Percentiles rank a stretch among this genome's conserved stretches.
These are phyloP conservation scores for Phytophthora lateralis DNA, from an alignment of 352 stramenopile species.

Conservation along the genomic window DNA sequence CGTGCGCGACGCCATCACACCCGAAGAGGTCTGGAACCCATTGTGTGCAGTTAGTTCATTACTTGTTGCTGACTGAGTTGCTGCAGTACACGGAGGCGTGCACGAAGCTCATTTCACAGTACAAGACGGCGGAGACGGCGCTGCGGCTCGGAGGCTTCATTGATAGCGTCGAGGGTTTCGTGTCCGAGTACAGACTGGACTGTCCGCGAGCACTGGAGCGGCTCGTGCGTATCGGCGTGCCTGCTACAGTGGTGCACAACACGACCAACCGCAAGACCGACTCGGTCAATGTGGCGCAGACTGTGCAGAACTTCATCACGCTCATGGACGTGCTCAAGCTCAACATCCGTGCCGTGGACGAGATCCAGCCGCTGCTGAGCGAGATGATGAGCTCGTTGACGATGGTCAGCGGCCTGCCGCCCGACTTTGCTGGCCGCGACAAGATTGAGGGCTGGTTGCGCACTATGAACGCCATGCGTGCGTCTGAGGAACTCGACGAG, in stretches of 20 bases:
- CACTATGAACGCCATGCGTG: slow-evolving; percentile 96
- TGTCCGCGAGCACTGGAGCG: slow-evolving; percentile 94
- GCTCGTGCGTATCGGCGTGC: slow-evolving; percentile 94
- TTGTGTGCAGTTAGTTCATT: slow-evolving; percentile 1
- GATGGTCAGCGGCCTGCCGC: slow-evolving; percentile 92
- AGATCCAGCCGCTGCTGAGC: slow-evolving; percentile 96
- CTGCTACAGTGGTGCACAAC: slow-evolving; percentile 90
- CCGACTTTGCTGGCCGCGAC: slow-evolving; percentile 93
- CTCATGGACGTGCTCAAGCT: slow-evolving; percentile 98
- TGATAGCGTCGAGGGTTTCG: slow-evolving; percentile 86
- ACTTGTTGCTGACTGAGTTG: background rate
- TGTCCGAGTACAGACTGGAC: slow-evolving; percentile 95
- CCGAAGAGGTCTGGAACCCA: slow-evolving; percentile 67
- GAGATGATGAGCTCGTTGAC: slow-evolving; percentile 96
- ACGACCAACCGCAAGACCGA: slow-evolving; percentile 84
- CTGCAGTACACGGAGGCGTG: slow-evolving; percentile 95
- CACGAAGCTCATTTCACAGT: slow-evolving; percentile 98
- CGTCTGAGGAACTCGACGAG: slow-evolving; percentile 95
- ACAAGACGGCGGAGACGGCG: slow-evolving; percentile 95
- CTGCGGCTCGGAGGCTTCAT: slow-evolving; percentile 83
- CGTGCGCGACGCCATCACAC: slow-evolving; percentile 94
- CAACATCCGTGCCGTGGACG: slow-evolving; percentile 96
- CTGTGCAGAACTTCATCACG: slow-evolving; percentile 98
- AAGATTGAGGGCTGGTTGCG: slow-evolving; percentile 96
- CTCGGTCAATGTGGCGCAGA: slow-evolving; percentile 94